Conservation (phyloP, 345 rosid species). For the Salix arbutifolia region DNA sequence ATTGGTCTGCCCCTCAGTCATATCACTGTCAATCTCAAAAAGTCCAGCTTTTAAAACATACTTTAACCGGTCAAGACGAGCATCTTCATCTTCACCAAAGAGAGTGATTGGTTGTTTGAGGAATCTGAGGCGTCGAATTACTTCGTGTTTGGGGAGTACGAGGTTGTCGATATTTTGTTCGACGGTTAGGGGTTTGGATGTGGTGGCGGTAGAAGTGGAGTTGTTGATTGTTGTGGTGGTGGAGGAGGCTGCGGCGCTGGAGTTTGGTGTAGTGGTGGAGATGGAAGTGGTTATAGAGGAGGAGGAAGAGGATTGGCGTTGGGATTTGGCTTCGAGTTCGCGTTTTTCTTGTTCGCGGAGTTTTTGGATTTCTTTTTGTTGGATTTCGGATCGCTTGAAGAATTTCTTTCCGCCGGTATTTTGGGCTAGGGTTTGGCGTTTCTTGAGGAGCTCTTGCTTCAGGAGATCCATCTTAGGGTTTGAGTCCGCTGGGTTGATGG, state of each 20-base stretch:
- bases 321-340: slow-evolving; percentile 76
- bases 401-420: slow-evolving; percentile 78
- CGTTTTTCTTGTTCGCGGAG: slow-evolving; percentile 86
- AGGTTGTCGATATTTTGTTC: slow-evolving; percentile 82
- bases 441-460: slow-evolving; percentile 66
- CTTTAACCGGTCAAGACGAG: slow-evolving; percentile 80
- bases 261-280: slow-evolving; percentile 25
- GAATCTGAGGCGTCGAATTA: slow-evolving; percentile 80
- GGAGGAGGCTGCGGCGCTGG: slow-evolving; percentile 28
- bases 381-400: slow-evolving; percentile 88
- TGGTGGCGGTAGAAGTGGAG: slow-evolving; percentile 32
- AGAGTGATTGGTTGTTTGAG: slow-evolving; percentile 92
- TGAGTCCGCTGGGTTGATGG: too few species aligned
- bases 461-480: slow-evolving; percentile 60
- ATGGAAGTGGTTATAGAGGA: slow-evolving; percentile 24
- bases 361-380: slow-evolving; percentile 78
- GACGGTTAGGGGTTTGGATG: slow-evolving; percentile 66
- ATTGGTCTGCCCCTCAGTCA: slow-evolving; percentile 95
- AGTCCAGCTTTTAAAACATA: slow-evolving; percentile 72
- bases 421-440: slow-evolving; percentile 59
- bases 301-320: slow-evolving; percentile 38
- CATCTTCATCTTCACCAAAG: slow-evolving; percentile 84
- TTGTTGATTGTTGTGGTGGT: slow-evolving; percentile 32
- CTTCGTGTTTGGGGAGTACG: slow-evolving; percentile 78
- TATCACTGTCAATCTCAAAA: slow-evolving; percentile 90